A percentile compares a stretch with the other conserved stretches of the same genome.
Evolutionary conservation across 495 filamentous ascomycete genomes (phyloP).

Genomic region (Mytilinidion resinicola): DNA sequence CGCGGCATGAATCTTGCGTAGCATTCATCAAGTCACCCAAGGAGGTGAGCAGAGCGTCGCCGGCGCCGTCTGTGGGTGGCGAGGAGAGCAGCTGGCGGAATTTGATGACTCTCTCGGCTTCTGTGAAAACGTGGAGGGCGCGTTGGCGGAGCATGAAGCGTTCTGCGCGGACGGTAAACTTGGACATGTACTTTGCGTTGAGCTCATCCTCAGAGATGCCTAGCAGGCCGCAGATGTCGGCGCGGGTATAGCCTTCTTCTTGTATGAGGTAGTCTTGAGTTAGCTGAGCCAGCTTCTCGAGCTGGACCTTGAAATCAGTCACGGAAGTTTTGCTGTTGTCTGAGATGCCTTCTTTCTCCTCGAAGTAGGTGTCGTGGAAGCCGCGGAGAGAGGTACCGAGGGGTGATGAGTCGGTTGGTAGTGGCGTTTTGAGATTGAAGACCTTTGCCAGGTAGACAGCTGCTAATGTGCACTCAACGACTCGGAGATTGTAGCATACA

Average conservation of each 20-base stretch:
- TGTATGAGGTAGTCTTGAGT: conserved; percentile 59
- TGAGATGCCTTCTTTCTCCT: conserved; percentile 47
- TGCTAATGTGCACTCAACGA: conserved; percentile 90
- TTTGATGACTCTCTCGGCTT: conserved; percentile 77
- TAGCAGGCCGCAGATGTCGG: conserved; percentile 73
- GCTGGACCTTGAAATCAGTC: conserved; percentile 53
- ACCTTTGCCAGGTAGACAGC: conserved; percentile 65
- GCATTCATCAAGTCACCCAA: conserved; percentile 85
- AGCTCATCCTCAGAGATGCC: conserved; percentile 63
- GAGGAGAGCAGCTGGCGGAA: conserved; percentile 64
- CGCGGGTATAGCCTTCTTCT: conserved; percentile 77
- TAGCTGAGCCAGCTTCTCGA: conserved; percentile 60
- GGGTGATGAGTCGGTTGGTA: conserved; percentile 75
- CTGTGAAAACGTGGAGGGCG: conserved; percentile 81
- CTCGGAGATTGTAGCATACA: conserved; percentile 90
- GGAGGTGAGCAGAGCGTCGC: conserved; percentile 55
- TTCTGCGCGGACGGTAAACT: conserved; percentile 81
- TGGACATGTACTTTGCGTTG: conserved; percentile 65
- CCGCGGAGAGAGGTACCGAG: conserved; percentile 77
- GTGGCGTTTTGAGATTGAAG: conserved; percentile 47
- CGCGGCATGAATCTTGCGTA: conserved; percentile 78
- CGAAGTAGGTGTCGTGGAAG: conserved; percentile 76
- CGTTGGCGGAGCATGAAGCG: conserved; percentile 83
- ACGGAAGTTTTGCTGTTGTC: conserved; percentile 38
- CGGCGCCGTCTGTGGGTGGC: conserved; percentile 36